A percentile compares a stretch with the other conserved stretches of the same genome.
These are phyloP conservation scores for Leishmania turanica DNA, from an alignment of 208 protist species.

Conservation along the genomic window DNA sequence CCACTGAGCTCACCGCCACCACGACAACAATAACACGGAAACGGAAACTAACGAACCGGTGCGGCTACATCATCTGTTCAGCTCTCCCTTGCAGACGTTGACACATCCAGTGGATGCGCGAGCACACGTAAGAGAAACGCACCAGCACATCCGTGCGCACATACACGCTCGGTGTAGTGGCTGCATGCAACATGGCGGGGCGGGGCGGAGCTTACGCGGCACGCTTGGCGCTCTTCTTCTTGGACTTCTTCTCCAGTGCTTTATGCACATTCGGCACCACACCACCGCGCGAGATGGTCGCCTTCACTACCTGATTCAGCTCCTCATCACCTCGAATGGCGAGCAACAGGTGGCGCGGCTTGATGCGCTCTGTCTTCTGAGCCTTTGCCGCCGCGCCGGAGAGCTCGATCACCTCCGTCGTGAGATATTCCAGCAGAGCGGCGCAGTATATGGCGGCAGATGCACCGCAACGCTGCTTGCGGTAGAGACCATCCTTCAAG, in stretches of 20 bases:
- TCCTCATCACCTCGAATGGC: conserved; percentile 99
- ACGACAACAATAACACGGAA: background rate
- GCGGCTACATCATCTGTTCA: background rate
- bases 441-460: conserved; percentile 98
- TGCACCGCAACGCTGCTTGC: conserved; percentile 96
- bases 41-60: background rate
- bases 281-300: conserved; percentile 89
- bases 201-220: conserved; percentile 29
- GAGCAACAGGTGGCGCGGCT: conserved; percentile 98
- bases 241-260: conserved; percentile 91
- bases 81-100: background rate
- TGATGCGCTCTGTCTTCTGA: conserved; percentile 98
- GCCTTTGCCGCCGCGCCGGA: conserved; percentile 98
- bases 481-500: conserved; percentile 95
- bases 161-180: background rate
- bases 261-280: conserved; percentile 91
- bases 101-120: background rate
- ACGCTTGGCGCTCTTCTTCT: conserved; percentile 90
- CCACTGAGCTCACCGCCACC: background rate
- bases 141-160: background rate
- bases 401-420: conserved; percentile 98
- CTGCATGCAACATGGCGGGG: background rate
- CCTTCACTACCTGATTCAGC: conserved; percentile 98
- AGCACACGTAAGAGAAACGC: background rate
- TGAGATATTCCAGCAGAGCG: conserved; percentile 99